Conservation (phyloP, 2,329 filamentous ascomycete species). For the Aspergillus persii region DNA sequence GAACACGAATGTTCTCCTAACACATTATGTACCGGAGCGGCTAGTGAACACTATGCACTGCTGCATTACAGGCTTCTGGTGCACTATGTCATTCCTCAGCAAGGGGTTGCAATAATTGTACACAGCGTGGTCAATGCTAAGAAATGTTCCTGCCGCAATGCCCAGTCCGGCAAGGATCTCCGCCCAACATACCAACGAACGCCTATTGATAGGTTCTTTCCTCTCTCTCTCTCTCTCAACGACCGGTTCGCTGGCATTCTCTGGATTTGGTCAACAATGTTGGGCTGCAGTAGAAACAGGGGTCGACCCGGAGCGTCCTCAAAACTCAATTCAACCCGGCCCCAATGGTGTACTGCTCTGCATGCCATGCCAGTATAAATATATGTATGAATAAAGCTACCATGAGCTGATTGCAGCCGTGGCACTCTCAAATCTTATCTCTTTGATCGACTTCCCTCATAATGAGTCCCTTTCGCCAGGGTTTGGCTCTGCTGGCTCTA, state of each 20-base stretch:
- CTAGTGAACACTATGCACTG: too few species aligned
- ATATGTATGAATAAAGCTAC: not conserved
- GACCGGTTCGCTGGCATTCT: not conserved
- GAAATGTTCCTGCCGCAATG: too few species aligned
- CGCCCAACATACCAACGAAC: too few species aligned
- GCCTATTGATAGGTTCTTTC: too few species aligned
- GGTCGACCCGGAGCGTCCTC: not conserved
- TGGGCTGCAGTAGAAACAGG: not conserved
- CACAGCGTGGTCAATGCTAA: too few species aligned
- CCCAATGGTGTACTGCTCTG: not conserved
- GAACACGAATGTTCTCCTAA: too few species aligned
- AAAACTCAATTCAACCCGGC: not conserved
- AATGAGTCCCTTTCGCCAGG: slow-evolving; percentile 7
- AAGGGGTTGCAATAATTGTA: too few species aligned
- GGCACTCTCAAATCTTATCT: not conserved
- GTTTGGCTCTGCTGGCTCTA: slow-evolving; percentile 4
- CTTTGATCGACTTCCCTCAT: not conserved
- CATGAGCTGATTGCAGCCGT: not conserved
- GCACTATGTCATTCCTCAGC: too few species aligned
- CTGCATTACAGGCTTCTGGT: too few species aligned
- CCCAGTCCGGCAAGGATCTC: too few species aligned
- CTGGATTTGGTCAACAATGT: not conserved
- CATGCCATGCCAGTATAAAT: not conserved
- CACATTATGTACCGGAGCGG: too few species aligned
- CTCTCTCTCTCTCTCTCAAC: too few species aligned